phyloP scores from a whole-genome alignment of 2,329 filamentous ascomycete species.

The Aspergillus aculeatinus region DNA sequence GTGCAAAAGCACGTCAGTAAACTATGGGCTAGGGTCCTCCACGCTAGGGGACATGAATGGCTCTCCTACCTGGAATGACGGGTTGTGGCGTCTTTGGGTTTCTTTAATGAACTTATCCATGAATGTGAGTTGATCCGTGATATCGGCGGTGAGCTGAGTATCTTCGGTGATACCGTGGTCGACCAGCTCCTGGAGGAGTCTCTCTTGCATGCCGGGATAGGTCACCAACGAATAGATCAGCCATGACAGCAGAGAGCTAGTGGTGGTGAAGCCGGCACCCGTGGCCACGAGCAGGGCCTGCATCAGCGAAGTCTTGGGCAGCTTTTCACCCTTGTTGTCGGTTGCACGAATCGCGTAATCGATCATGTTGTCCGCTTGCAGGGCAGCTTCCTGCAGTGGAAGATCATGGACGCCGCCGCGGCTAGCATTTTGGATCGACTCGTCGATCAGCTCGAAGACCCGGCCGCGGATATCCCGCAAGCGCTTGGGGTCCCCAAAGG shows the following conservation, averaged over 20 bases:
- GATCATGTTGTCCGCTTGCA: conserved; percentile 40
- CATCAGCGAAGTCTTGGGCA: conserved; percentile 47
- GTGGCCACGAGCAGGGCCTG: conserved; percentile 52
- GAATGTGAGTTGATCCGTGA: conserved; percentile 50
- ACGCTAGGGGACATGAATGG: too few species aligned
- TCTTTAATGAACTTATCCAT: conserved; percentile 53
- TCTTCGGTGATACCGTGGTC: conserved; percentile 49
- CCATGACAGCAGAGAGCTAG: conserved; percentile 59
- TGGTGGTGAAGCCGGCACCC: conserved; percentile 63
- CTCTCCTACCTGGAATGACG: conserved; percentile 48
- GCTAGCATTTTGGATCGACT: conserved; percentile 22
- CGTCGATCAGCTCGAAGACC: conserved; percentile 22
- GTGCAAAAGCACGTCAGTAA: too few species aligned
- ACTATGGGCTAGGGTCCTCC: too few species aligned
- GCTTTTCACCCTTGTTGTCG: conserved; percentile 55
- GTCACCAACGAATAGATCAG: conserved; percentile 54
- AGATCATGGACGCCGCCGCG: conserved; percentile 29
- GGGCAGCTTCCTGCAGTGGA: conserved; percentile 46
- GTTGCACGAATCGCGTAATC: conserved; percentile 57
- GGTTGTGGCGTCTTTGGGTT: conserved; percentile 59
- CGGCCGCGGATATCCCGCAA: conserved; percentile 29
- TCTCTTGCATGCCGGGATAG: conserved; percentile 58
- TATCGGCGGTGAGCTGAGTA: conserved; percentile 46
- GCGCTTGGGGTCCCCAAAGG: conserved; percentile 57
- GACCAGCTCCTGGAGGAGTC: conserved; percentile 58